A percentile compares a stretch with the other conserved stretches of the same genome.
Evolutionary conservation across 2,329 filamentous ascomycete species (phyloP).

Genomic region (Exophiala phaeomuriformis): DNA sequence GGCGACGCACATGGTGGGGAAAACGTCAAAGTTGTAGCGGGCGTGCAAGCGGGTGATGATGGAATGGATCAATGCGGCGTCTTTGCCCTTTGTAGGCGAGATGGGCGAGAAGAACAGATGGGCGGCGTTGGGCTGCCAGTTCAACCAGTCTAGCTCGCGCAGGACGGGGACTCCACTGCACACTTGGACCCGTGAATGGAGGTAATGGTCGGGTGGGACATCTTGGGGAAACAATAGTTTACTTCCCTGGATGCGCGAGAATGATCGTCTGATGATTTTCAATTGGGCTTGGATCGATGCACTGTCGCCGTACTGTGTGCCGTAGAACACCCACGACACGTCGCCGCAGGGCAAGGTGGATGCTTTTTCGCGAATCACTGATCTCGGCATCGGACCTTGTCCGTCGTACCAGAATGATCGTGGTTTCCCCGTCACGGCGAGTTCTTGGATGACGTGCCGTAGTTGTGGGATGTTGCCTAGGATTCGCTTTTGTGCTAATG

Average conservation of each 20-base stretch:
- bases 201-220: slow-evolving; percentile 29
- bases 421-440: slow-evolving; percentile 30
- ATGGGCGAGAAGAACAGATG: slow-evolving; percentile 35
- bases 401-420: slow-evolving; percentile 28
- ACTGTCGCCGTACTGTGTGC: slow-evolving; percentile 29
- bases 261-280: slow-evolving; percentile 26
- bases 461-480: slow-evolving; percentile 31
- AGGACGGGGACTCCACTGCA: slow-evolving; percentile 28
- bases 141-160: slow-evolving; percentile 32
- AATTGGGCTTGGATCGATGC: slow-evolving; percentile 28
- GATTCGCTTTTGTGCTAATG: slow-evolving; percentile 28
- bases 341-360: slow-evolving; percentile 28
- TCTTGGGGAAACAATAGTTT: slow-evolving; percentile 32
- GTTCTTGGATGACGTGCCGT: slow-evolving; percentile 30
- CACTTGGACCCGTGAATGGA: slow-evolving; percentile 29
- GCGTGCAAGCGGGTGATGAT: slow-evolving; percentile 27
- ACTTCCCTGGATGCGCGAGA: slow-evolving; percentile 29
- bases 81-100: slow-evolving; percentile 30
- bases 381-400: slow-evolving; percentile 27
- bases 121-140: slow-evolving; percentile 33
- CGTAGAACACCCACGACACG: slow-evolving; percentile 31
- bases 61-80: slow-evolving; percentile 29
- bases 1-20: slow-evolving; percentile 26
- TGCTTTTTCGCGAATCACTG: slow-evolving; percentile 29
- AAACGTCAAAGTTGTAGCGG: slow-evolving; percentile 24